Evolutionary conservation across 2,329 filamentous ascomycete species (phyloP).

Genomic region (Phaeosphaeriaceae sp.): DNA sequence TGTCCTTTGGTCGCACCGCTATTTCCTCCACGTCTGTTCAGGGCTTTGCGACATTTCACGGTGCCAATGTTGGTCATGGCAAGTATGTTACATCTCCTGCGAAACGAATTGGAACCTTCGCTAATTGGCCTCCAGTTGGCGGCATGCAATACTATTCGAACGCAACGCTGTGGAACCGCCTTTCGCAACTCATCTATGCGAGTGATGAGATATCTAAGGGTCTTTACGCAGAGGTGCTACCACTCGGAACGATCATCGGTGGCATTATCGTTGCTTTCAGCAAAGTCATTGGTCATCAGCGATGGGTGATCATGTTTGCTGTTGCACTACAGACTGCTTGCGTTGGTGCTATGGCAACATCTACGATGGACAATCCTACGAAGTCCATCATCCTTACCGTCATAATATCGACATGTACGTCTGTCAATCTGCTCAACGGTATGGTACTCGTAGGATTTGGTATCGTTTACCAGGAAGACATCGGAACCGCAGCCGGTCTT

Average conservation of each 20-base stretch:
- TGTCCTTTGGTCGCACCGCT: conserved; percentile 31
- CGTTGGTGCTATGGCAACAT: conserved; percentile 34
- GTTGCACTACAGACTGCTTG: conserved; percentile 39
- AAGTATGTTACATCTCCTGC: background rate
- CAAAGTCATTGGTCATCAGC: conserved; percentile 37
- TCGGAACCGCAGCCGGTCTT: conserved; percentile 39
- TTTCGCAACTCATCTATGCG: conserved; percentile 37
- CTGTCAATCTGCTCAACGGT: conserved; percentile 37
- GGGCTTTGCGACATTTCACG: conserved; percentile 35
- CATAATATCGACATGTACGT: conserved; percentile 35
- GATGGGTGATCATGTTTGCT: conserved; percentile 34
- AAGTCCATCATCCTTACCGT: conserved; percentile 37
- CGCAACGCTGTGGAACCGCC: conserved; percentile 36
- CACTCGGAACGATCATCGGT: conserved; percentile 36
- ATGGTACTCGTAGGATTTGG: conserved; percentile 41
- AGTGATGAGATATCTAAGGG: conserved; percentile 38
- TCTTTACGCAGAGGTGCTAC: conserved; percentile 33
- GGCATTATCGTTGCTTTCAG: conserved; percentile 36
- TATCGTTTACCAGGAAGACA: conserved; percentile 39
- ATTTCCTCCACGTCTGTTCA: conserved; percentile 39
- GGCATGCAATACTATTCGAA: conserved; percentile 42
- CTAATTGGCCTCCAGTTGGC: conserved; percentile 12
- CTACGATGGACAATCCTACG: conserved; percentile 31
- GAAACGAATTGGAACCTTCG: too few species aligned
- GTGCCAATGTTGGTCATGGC: conserved; percentile 41